Evolutionary conservation across 352 stramenopile genomes (phyloP).

Genomic region (Globisporangium canariense): DNA sequence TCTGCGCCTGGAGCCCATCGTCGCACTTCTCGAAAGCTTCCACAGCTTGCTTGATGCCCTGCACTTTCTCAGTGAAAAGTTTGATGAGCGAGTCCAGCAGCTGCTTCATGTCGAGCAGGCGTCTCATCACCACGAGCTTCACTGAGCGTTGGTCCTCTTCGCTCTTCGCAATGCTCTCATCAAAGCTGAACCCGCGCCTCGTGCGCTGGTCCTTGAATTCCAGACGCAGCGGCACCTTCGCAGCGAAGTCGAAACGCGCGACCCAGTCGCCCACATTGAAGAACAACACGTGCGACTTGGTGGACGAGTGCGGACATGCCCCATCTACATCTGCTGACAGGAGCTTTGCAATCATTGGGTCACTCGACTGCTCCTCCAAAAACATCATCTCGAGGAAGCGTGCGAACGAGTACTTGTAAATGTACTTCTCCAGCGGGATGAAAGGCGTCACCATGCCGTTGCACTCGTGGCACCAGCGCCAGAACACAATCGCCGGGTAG

Average conservation of each 20-base stretch:
- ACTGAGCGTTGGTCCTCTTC: constrained; percentile 24
- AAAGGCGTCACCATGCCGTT: constrained; percentile 91
- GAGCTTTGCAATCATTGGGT: neutral
- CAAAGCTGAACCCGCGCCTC: constrained; percentile 10
- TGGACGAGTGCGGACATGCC: constrained; percentile 42
- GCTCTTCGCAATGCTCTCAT: neutral
- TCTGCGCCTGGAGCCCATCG: constrained; percentile 43
- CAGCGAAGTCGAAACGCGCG: constrained; percentile 62
- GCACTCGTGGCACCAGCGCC: constrained; percentile 97
- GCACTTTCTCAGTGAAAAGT: constrained; percentile 62
- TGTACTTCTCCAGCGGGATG: constrained; percentile 82
- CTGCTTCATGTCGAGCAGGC: constrained; percentile 26
- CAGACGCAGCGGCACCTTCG: constrained; percentile 39
- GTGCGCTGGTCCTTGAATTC: constrained; percentile 8
- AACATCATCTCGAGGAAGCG: constrained; percentile 98
- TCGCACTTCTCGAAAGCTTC: constrained; percentile 58
- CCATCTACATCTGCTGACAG: constrained; percentile 10
- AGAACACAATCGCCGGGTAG: constrained; percentile 90
- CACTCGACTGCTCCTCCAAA: constrained; percentile 70
- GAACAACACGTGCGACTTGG: constrained; percentile 72
- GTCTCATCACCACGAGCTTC: constrained; percentile 28
- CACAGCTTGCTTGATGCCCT: constrained; percentile 52
- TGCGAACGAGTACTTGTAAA: constrained; percentile 97
- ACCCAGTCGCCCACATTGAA: constrained; percentile 79
- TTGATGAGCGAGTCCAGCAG: constrained; percentile 43